phyloP scores from a whole-genome alignment of 305 asterid genomes.

The Coffea humblotiana region DNA sequence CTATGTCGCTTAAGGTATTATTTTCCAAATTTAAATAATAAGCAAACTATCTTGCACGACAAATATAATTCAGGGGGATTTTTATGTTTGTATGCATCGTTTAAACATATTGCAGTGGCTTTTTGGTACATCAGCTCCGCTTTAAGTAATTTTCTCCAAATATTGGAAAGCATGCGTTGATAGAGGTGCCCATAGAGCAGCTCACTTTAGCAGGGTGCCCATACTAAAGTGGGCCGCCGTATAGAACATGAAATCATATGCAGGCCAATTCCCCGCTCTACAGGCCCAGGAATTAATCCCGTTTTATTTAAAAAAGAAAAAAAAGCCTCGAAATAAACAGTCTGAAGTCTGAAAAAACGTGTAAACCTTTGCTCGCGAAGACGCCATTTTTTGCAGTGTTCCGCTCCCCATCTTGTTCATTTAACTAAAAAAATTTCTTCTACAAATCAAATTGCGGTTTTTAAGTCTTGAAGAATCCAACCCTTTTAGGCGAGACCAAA shows the following conservation, averaged over 20 bases:
- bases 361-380: not conserved
- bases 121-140: too few species aligned
- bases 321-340: not conserved
- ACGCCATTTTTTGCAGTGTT: not conserved
- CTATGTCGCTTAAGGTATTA: too few species aligned
- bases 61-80: too few species aligned
- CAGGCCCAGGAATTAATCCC: not conserved
- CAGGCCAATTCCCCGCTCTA: not conserved
- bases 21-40: too few species aligned
- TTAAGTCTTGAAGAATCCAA: slow-evolving; percentile 8
- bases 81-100: too few species aligned
- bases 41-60: too few species aligned
- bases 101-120: too few species aligned
- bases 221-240: not conserved
- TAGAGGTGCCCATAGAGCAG: too few species aligned
- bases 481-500: not conserved
- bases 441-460: not conserved
- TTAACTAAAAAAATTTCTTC: not conserved
- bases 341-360: not conserved
- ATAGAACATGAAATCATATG: not conserved
- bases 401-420: not conserved
- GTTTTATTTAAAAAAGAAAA: not conserved
- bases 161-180: not conserved
- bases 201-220: too few species aligned
- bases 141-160: too few species aligned